Evolutionary conservation across 2,329 filamentous ascomycete species (phyloP), one percentile per base, ranked within the genome.

Genomic region (Pestalotiopsis fici): DNA sequence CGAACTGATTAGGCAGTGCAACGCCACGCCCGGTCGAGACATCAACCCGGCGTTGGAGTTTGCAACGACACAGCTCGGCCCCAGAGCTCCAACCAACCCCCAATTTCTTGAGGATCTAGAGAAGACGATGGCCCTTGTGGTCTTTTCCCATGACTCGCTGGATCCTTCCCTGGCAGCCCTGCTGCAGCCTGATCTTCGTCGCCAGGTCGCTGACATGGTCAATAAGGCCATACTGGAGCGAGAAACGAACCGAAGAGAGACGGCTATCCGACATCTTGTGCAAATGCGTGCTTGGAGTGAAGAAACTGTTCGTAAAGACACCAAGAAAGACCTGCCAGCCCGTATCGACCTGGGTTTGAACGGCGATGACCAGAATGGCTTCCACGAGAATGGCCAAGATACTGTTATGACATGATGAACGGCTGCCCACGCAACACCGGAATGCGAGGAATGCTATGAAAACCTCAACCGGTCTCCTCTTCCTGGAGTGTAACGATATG

Each of bases 281-380:
- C 91, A 91, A 74, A 87, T 97, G 76, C 88, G 95, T 66, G 90
- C 91, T 0, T 99, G 95, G 94, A 91, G 93, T 11, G 95, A 98
- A 79, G 83, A 85, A 21, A 86, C 86, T 65, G 90, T 88, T 3
- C 75, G 83, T 47, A 78, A 77, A 25, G 77, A 79, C 54, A 70
- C 69, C 3, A 82, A 81, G 69, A 80, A 80, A 65, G 77, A 81
- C 27, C 66, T 85, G 7, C 83, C 83, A 2, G 73, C 75, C 12
- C 72, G 71, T 11, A 78, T 85, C 25, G 79, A 82, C 43, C 69
- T 85, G 3, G 82, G 81, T 13, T 70, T 80, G 5, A 72, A 78
- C 39, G 71, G 71, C 23, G 76, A 78, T 55, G 67, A 72, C 7
- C 69, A 68, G 37, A 55, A 67, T 35, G 64, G 71, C 66, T 65